A percentile compares a stretch with the other conserved stretches of the same genome.
Evolutionary conservation across 495 filamentous ascomycete species (phyloP).

Genomic region (Astrocystis sublimbata): DNA sequence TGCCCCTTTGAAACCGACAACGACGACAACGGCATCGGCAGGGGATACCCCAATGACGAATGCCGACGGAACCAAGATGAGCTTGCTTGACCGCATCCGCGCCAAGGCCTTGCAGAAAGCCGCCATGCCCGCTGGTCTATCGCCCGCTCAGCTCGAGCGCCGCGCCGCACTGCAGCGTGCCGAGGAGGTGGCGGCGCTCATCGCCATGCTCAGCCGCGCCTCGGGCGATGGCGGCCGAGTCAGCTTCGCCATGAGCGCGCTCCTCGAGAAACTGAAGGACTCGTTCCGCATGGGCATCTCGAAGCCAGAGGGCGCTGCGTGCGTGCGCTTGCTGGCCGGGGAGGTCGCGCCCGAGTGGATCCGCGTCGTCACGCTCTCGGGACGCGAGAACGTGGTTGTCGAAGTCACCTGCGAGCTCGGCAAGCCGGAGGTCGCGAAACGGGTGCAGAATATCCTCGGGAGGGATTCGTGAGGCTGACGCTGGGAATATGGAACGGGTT

Average conservation of each 20-base stretch:
- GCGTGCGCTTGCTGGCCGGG: slow-evolving; percentile 54
- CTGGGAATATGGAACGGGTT: background rate
- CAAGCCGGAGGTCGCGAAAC: slow-evolving; percentile 44
- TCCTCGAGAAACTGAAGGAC: slow-evolving; percentile 60
- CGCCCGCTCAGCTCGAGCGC: slow-evolving; percentile 53
- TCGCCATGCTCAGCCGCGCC: slow-evolving; percentile 57
- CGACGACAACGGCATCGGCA: no score
- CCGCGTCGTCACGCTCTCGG: slow-evolving; percentile 54
- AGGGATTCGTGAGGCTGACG: background rate
- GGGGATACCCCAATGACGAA: slow-evolving; percentile 28
- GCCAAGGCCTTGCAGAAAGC: slow-evolving; percentile 55
- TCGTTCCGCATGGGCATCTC: slow-evolving; percentile 62
- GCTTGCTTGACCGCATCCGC: slow-evolving; percentile 64
- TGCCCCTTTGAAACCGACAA: slow-evolving; percentile 12
- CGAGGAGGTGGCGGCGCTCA: slow-evolving; percentile 59
- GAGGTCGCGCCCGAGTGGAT: slow-evolving; percentile 68
- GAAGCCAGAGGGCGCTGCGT: slow-evolving; percentile 56
- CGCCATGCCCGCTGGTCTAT: slow-evolving; percentile 40
- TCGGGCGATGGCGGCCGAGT: slow-evolving; percentile 40
- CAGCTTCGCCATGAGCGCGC: slow-evolving; percentile 61
- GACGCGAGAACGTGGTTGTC: slow-evolving; percentile 59
- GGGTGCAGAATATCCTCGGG: slow-evolving; percentile 42
- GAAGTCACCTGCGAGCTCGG: slow-evolving; percentile 45
- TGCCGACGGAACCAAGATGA: slow-evolving; percentile 40
- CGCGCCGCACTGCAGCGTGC: slow-evolving; percentile 60